phyloP scores from a whole-genome alignment of 257 asterid species.

The Paraleonurus japonicus region DNA sequence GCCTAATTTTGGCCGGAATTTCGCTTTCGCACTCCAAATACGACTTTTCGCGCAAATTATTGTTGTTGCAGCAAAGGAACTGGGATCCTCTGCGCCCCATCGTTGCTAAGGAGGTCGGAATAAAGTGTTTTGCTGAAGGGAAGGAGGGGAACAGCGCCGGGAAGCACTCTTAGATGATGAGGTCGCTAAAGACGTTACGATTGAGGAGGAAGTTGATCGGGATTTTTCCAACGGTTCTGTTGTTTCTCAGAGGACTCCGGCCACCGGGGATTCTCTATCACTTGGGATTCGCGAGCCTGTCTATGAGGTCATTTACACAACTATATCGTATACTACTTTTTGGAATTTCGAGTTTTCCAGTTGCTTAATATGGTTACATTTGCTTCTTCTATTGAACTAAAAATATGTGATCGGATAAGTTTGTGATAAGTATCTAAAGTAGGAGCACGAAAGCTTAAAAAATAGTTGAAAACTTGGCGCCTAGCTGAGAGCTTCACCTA shows the following conservation, averaged over 20 bases:
- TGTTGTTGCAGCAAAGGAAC: slow-evolving; percentile 36
- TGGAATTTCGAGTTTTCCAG: background rate
- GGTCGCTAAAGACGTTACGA: slow-evolving; percentile 28
- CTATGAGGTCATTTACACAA: slow-evolving; percentile 59
- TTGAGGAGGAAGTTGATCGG: slow-evolving; percentile 35
- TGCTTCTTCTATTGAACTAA: background rate
- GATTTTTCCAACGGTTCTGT: slow-evolving; percentile 45
- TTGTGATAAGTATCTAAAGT: background rate
- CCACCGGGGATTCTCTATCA: slow-evolving; percentile 61
- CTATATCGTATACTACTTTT: background rate
- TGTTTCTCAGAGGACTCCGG: slow-evolving; percentile 39
- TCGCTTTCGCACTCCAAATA: slow-evolving; percentile 43
- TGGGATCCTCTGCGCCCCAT: slow-evolving; percentile 43
- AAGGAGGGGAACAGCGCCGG: slow-evolving; percentile 34
- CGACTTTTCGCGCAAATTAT: slow-evolving; percentile 35
- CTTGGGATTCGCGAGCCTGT: slow-evolving; percentile 95
- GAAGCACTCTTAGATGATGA: slow-evolving; percentile 39
- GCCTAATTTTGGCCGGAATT: slow-evolving; percentile 47
- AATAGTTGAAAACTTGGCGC: background rate
- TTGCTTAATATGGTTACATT: slow-evolving; percentile 7
- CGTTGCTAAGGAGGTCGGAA: slow-evolving; percentile 32
- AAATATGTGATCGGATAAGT: background rate
- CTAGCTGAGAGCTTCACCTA: background rate
- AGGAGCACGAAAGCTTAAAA: background rate
- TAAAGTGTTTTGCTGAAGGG: slow-evolving; percentile 51